phyloP scores from a whole-genome alignment of 2,329 filamentous ascomycete genomes.

The Botrytis byssoidea region DNA sequence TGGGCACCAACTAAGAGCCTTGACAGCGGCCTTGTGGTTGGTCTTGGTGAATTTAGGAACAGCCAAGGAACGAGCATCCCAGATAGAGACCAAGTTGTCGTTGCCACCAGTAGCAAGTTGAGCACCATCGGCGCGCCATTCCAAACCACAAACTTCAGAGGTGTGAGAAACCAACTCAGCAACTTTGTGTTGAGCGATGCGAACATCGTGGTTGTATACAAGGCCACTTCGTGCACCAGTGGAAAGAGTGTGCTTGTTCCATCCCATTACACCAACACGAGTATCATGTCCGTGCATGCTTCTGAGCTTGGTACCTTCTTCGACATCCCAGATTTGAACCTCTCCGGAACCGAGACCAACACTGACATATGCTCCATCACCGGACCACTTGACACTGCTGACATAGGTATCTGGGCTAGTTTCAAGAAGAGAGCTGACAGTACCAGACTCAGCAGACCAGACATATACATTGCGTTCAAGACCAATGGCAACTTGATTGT shows the following conservation, averaged over 20 bases:
- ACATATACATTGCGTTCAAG: conserved; percentile 97
- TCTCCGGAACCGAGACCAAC: conserved; percentile 94
- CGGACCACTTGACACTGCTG: conserved; percentile 98
- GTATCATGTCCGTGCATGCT: conserved; percentile 99
- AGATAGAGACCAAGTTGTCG: conserved; percentile 98
- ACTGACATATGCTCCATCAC: conserved; percentile 92
- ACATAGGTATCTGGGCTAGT: conserved; percentile 89
- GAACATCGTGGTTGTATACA: conserved; percentile 98
- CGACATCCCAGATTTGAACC: conserved; percentile 98
- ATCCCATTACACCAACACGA: conserved; percentile 96
- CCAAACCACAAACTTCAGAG: conserved; percentile 94
- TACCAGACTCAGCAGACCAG: conserved; percentile 94
- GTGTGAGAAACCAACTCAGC: conserved; percentile 97
- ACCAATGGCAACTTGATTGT: conserved; percentile 96
- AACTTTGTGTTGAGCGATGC: conserved; percentile 95
- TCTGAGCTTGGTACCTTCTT: conserved; percentile 90
- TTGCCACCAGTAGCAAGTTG: conserved; percentile 98
- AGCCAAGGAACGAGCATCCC: conserved; percentile 90
- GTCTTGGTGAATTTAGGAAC: conserved; percentile 99
- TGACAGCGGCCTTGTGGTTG: conserved; percentile 98
- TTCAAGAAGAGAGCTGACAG: conserved; percentile 85
- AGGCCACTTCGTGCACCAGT: conserved; percentile 92
- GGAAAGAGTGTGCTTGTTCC: conserved; percentile 97
- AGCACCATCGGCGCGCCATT: conserved; percentile 95
- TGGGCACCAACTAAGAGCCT: conserved; percentile 97